Conservation (phyloP, 768 basidiomycete species). For the Naganishia friedmannii region DNA sequence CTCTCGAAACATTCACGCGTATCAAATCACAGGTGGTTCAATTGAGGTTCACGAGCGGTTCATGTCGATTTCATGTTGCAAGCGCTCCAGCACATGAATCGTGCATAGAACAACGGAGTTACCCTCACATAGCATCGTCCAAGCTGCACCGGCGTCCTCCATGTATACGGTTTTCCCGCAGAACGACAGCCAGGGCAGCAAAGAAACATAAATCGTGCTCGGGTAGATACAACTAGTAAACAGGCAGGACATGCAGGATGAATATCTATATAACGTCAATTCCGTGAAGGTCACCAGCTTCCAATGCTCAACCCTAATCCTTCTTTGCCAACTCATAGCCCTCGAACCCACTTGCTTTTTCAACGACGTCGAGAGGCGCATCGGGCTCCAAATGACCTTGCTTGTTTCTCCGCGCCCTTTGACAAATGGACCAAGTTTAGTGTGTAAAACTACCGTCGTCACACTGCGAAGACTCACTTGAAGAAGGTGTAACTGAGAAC, state of each 20-base stretch:
- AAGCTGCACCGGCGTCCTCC: no score
- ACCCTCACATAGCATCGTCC: no score
- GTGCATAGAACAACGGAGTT: not conserved
- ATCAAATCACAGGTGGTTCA: no score
- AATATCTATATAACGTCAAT: not conserved
- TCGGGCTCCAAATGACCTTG: constrained; percentile 87
- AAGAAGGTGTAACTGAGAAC: constrained; percentile 98
- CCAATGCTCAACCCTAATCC: not conserved
- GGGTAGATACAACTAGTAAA: not conserved
- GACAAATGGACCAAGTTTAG: not conserved
- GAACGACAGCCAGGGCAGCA: no score
- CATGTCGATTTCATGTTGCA: no score
- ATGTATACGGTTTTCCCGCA: no score
- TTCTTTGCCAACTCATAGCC: constrained; percentile 50
- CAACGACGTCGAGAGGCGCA: constrained; percentile 72
- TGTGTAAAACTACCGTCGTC: not conserved
- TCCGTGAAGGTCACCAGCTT: not conserved
- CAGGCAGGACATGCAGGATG: not conserved
- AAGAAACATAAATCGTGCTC: no score
- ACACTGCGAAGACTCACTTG: constrained; percentile 59
- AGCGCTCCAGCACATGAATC: no score
- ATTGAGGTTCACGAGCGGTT: no score
- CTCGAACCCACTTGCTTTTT: constrained; percentile 68
- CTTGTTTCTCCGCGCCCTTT: constrained; percentile 77
- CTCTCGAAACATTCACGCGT: no score